Evolutionary conservation across 768 basidiomycete genomes (phyloP).

Genomic region (Agaricus sinodeliciosus): DNA sequence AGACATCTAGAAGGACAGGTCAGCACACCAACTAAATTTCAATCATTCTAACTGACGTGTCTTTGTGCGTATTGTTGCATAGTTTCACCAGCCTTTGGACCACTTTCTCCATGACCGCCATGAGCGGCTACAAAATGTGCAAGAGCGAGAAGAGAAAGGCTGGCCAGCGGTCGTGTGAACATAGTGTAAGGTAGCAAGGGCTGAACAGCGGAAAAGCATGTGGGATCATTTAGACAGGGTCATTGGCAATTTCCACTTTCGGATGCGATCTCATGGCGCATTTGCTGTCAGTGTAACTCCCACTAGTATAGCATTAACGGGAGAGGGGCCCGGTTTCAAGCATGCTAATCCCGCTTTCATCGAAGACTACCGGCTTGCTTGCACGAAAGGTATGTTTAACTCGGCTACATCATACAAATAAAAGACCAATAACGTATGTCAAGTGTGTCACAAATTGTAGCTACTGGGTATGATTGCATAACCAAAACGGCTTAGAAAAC

Average conservation of each 20-base stretch:
- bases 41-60: conserved; percentile 60
- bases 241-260: background rate
- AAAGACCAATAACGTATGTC: too few species aligned
- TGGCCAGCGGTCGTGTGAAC: conserved; percentile 39
- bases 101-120: conserved; percentile 52
- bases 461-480: too few species aligned
- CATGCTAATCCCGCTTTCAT: too few species aligned
- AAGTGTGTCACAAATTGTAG: too few species aligned
- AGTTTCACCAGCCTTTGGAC: conserved; percentile 50
- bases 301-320: too few species aligned
- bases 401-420: too few species aligned
- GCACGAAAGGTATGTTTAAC: too few species aligned
- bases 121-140: conserved; percentile 36
- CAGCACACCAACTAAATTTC: background rate
- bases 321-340: too few species aligned
- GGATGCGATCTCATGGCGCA: conserved; percentile 1
- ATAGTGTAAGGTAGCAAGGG: conserved; percentile 24
- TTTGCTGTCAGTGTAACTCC: too few species aligned
- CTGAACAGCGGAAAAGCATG: background rate
- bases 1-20: conserved; percentile 58
- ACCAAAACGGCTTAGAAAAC: too few species aligned
- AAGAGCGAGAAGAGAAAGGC: conserved; percentile 29
- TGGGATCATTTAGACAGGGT: background rate
- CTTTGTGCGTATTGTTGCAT: conserved; percentile 78
- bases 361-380: too few species aligned